Base-by-base conservation (phyloP, 768 basidiomycete species). In the Leccinum imitatum region DNA sequence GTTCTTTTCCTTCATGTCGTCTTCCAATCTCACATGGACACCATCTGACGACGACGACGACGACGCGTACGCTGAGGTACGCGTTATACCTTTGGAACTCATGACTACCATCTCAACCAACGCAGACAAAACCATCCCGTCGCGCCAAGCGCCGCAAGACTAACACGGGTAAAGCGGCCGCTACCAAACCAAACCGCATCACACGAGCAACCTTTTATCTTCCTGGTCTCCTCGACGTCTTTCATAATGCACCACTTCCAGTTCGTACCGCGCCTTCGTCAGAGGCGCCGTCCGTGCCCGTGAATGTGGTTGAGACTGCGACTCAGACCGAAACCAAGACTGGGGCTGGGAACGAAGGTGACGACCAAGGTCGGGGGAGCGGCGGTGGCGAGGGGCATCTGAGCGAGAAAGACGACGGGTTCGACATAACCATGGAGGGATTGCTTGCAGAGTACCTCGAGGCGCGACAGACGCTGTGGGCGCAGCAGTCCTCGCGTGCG, bases 391-490 rank as follows among this genome's bases (percentile, higher is more conserved):
- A 39, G 15, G 37, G 0, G 37, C 37, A n/a, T 44, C 33, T 50
- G 21, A 54, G 44, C 30, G 53, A 57, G 39, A 50, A 47, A 19
- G 51, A 50, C 39, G 62, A 59, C 35, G 69, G 73, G 6, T 78
- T 80, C 59, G 79, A 80, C 41, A 56, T 66, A 13, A 61, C 67
- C 27, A 73, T 79, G 47, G 70, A 72, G 23, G 54, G 57, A 6
- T 47, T 76, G 6, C 67, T 79, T 19, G 69, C 73, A 17, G 75
- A 81, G 53, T 75, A 68, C 23, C 57, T 76, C 30, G 70, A 70
- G 47, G 70, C 69, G 14, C 71, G 77, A 58, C 61, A 66, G 13
- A 56, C 30, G n/a, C 57, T 67, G 6, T 71, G 71, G 61, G 62
- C 66, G 23, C 64, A 56, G 35, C 64, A 56, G 35, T 52, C 60